Base-by-base conservation (phyloP, 371 early-diverging fungal genomes). In the Actinomortierella ambigua region DNA sequence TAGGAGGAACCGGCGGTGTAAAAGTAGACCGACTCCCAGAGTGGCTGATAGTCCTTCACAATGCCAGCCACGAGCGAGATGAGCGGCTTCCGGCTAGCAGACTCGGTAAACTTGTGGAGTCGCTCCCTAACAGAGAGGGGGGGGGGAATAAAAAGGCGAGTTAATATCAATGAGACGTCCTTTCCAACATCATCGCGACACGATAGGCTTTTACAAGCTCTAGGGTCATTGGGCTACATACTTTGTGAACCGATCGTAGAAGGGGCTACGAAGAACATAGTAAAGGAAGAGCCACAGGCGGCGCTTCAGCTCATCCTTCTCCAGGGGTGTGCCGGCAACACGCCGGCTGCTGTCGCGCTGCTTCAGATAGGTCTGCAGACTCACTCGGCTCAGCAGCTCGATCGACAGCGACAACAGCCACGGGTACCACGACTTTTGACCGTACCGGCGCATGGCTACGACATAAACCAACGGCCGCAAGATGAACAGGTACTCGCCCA, bases 11-110 rank as follows among this genome's bases (percentile, higher is more conserved):
- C 34, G 11, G 34, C 34, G 11, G 34, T 94, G 75, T 95, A 94
- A 68, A 95, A 96, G 80, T 95, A 93, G 65, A 92, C 87, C 50
- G 87, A 85, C 80, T 98, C 93, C 95, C 95, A 96, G 44, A 98
- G 81, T 5, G 97, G 96, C 65, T 92, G 85, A 75, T 98, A 98
- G 69, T 96, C 97, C 39, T 85, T 84, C 42, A 95, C 70, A 41
- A 91, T 85, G 59, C 88, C 88, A 61, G 85, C 81, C 5, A 71
- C 62, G 44, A 71, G 66, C 3, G 85, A 81, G 54, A 88, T 59
- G 81, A 86, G 65, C 34, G 88, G 88, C 69, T 84, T 86, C 71
- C 82, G 84, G 56, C 73, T 69, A 24, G 82, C 78, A 51, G 81
- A 70, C 49, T 80, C 81, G 61, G 79, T 78, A 28, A 86, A 77